Evolutionary conservation across 257 asterid species (phyloP).

Genomic region (Gardenia jasminoides): DNA sequence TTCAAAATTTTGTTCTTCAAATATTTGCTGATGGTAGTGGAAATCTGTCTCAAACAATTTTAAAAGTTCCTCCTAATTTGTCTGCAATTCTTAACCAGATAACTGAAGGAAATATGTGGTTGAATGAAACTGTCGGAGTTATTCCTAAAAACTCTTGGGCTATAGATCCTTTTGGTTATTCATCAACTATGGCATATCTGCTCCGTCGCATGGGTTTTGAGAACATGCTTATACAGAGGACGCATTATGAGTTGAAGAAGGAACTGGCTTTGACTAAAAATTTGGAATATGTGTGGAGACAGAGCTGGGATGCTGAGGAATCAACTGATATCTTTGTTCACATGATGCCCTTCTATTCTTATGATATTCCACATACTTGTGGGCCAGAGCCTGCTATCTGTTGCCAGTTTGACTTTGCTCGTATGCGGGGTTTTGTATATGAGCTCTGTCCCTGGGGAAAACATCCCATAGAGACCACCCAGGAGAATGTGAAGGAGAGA

Average conservation of each 20-base stretch:
- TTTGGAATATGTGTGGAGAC: conserved; percentile 93
- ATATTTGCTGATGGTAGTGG: conserved; percentile 5
- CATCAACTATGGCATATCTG: conserved; percentile 98
- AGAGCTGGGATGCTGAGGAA: conserved; percentile 96
- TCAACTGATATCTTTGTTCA: conserved; percentile 97
- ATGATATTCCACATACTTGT: conserved; percentile 98
- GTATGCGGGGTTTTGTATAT: conserved; percentile 76
- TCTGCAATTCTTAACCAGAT: conserved; percentile 46
- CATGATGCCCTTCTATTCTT: conserved; percentile 99
- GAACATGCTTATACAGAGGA: conserved; percentile 98
- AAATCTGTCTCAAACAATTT: not conserved
- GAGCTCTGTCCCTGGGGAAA: conserved; percentile 96
- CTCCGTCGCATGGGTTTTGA: conserved; percentile 99
- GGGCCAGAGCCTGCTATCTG: conserved; percentile 99
- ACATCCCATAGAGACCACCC: conserved; percentile 87
- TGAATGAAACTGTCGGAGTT: conserved; percentile 92
- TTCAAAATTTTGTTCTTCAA: not conserved
- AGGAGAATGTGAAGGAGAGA: conserved; percentile 88
- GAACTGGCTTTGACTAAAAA: conserved; percentile 76
- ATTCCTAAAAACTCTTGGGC: conserved; percentile 95
- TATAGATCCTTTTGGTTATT: conserved; percentile 97
- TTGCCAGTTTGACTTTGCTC: conserved; percentile 98
- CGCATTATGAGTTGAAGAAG: conserved; percentile 96
- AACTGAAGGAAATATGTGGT: conserved; percentile 95
- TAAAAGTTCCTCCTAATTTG: not conserved